A percentile compares a stretch with the other conserved stretches of the same genome.
phyloP scores from a whole-genome alignment of 2,329 filamentous ascomycete species.

The Zasmidium angulare region DNA sequence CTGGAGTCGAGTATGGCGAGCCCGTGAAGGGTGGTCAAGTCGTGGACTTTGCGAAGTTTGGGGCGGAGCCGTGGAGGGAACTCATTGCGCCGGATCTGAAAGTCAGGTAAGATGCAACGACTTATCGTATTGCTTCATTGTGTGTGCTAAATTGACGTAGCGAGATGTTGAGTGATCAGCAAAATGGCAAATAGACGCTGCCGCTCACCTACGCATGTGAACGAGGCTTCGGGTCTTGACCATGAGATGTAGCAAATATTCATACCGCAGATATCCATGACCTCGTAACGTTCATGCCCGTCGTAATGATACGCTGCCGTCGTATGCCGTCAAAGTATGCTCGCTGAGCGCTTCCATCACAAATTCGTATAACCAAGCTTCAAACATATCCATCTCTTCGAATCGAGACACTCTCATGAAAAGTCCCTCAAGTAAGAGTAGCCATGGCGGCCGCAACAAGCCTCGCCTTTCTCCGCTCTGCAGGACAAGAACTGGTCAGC shows the following conservation, averaged over 20 bases:
- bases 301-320: conserved; percentile 6
- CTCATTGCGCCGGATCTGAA: conserved; percentile 5
- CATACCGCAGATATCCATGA: not conserved
- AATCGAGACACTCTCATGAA: not conserved
- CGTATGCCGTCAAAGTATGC: not conserved
- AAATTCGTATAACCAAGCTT: not conserved
- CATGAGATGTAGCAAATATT: not conserved
- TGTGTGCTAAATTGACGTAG: not conserved
- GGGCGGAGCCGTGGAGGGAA: conserved; percentile 6
- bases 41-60: conserved; percentile 5
- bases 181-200: not conserved
- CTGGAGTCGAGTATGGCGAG: conserved; percentile 13
- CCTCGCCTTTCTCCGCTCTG: conserved; percentile 45
- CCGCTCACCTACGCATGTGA: not conserved
- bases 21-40: not conserved
- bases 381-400: not conserved
- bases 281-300: not conserved
- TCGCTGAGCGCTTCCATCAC: not conserved
- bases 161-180: not conserved
- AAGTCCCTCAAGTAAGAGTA: conserved; percentile 37
- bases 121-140: not conserved
- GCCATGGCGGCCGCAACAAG: conserved; percentile 46
- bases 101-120: not conserved
- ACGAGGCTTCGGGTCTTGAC: too few species aligned
- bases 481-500: conserved; percentile 23